A percentile compares a stretch with the other conserved stretches of the same genome.
phyloP scores from a whole-genome alignment of 2,329 filamentous ascomycete species.

The Pseudocercospora fuligena region DNA sequence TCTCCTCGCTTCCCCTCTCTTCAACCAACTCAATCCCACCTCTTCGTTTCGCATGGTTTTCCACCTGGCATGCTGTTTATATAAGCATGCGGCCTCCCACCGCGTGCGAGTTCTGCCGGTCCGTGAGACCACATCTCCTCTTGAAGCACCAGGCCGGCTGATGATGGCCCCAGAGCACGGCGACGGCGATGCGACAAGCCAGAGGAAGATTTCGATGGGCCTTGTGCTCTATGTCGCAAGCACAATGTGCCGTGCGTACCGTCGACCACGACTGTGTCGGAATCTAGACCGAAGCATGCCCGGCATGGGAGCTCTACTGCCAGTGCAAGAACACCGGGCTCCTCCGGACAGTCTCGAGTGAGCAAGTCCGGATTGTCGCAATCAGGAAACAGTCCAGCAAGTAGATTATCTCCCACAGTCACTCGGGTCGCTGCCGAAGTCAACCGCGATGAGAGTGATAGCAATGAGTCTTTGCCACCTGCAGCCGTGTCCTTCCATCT shows the following conservation, averaged over 20 bases:
- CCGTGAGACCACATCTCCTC: background rate
- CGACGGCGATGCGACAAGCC: slow-evolving; percentile 14
- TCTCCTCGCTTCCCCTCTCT: background rate
- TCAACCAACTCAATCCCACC: background rate
- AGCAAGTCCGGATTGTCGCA: background rate
- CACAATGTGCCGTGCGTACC: slow-evolving; percentile 15
- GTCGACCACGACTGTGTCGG: background rate
- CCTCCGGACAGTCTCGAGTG: background rate
- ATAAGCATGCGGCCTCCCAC: slow-evolving; percentile 14
- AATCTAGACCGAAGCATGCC: background rate
- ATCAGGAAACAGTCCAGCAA: background rate
- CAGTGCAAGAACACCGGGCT: background rate
- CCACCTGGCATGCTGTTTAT: background rate
- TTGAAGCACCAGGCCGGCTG: background rate
- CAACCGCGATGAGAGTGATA: background rate
- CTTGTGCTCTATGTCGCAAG: slow-evolving; percentile 13
- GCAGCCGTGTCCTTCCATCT: slow-evolving; percentile 14
- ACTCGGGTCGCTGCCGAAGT: background rate
- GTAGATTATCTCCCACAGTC: background rate
- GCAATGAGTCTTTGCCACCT: slow-evolving; percentile 7
- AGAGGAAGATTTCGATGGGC: background rate
- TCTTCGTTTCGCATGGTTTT: background rate
- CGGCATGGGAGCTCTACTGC: background rate
- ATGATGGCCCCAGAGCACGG: slow-evolving; percentile 2
- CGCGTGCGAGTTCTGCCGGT: slow-evolving; percentile 19